Percentiles rank a stretch among this genome's conserved stretches.
Conservation (phyloP, 805 yeast species). For the Ogataea nonfermentans region DNA sequence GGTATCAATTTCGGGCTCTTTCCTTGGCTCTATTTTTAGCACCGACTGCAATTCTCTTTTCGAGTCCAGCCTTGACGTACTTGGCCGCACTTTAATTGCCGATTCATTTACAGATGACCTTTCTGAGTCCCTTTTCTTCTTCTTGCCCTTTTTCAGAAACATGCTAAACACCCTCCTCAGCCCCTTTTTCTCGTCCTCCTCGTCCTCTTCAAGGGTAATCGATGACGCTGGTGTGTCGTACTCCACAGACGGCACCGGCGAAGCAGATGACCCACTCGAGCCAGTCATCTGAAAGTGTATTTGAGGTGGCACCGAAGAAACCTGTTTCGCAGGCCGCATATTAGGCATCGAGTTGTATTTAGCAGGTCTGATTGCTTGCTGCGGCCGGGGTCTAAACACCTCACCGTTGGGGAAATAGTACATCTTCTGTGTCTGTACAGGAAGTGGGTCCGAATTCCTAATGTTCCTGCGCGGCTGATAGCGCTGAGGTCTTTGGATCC, state of each 20-base stretch:
- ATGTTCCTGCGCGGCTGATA: slow-evolving; percentile 3
- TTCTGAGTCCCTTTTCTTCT: no score
- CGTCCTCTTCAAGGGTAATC: slow-evolving; percentile 15
- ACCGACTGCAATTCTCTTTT: background rate
- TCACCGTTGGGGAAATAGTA: slow-evolving; percentile 54
- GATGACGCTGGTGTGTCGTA: slow-evolving; percentile 26
- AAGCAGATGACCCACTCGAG: slow-evolving; percentile 17
- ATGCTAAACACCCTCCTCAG: slow-evolving; percentile 1
- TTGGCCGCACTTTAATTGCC: no score
- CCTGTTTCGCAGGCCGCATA: background rate
- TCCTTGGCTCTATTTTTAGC: background rate
- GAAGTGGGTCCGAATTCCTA: no score
- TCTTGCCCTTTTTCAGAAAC: background rate
- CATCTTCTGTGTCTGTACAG: slow-evolving; percentile 4
- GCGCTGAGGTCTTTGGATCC: slow-evolving; percentile 22
- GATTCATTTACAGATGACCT: no score
- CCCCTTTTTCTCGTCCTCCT: slow-evolving; percentile 3
- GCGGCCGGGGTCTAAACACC: slow-evolving; percentile 45
- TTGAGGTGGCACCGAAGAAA: slow-evolving; percentile 14
- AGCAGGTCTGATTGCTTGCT: slow-evolving; percentile 38
- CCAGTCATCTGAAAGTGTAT: slow-evolving; percentile 13
- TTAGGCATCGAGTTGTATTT: slow-evolving; percentile 30
- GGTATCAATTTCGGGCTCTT: background rate
- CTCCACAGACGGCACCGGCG: slow-evolving; percentile 25
- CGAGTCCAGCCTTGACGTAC: background rate